Base-by-base conservation (phyloP, 2,329 filamentous ascomycete genomes). In the Calonectria henricotiae region DNA sequence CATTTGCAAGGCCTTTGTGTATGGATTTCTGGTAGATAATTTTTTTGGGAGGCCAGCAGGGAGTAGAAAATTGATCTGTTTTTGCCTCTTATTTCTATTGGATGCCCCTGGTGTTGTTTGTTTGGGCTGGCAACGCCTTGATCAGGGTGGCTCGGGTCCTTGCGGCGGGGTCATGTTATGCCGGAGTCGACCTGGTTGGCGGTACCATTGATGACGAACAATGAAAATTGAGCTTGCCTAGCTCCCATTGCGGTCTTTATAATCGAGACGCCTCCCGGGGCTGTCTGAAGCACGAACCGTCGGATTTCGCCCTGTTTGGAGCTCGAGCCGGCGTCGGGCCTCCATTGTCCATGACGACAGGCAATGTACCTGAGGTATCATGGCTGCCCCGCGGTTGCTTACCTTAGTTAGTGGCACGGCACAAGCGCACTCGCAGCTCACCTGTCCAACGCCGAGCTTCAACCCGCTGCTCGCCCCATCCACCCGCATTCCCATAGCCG, bases 1-100 rank as follows among this genome's bases (percentile, higher is more conserved):
- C 65, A 69, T 71, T 70, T 39, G 70, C 65, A 62, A 41, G 61
- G 73, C 68, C 71, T 68, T 67, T 71, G 72, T 75, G 72, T 74
- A 74, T 78, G 77, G 65, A 72, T 73, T 78, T 71, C 37, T 72
- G 71, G 73, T 79, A 79, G 77, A 78, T 78, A 76, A 30, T 70
- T 75, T 61, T 64, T 47, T 68, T 69, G 64, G 61, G 67, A 27
- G 51, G 51, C 65, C 69, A 74, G 68, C 62, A 73, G 63, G 71
- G 76, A 75, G 74, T 64, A 35, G 61, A 64, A 62, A 76, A 76
- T 68, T 41, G 65, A 69, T 74, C 65, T 74, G 61, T 63, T 68
- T 46, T 44, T 70, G 70, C 71, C 74, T 73, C 72, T 74, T 60
- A 27, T 70, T 32, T 17, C 20, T 15, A 62, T 62, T 51, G 37